Evolutionary conservation across 176 grass and related monocot species (phyloP).

Genomic region (Pontederia crassipes): DNA sequence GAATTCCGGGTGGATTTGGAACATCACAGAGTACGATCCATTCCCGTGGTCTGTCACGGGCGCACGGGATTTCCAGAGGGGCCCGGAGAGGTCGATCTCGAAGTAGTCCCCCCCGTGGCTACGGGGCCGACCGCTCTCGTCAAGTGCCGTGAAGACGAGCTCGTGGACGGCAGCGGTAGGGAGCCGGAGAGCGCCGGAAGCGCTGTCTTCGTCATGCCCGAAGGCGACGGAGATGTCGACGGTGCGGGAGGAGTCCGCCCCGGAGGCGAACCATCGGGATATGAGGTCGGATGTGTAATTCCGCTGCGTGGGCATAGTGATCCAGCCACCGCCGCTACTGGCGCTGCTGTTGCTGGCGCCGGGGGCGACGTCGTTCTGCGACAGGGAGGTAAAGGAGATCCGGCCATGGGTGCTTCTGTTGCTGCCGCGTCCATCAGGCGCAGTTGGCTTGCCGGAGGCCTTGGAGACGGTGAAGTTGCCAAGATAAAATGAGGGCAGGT

Average conservation of each 20-base stretch:
- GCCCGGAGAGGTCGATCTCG: conserved; percentile 71
- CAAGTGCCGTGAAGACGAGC: conserved; percentile 57
- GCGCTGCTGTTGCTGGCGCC: too few species aligned
- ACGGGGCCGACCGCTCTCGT: conserved; percentile 35
- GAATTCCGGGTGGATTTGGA: conserved; percentile 66
- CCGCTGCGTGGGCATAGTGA: conserved; percentile 31
- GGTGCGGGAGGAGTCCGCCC: conserved; percentile 46
- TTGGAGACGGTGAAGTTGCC: background rate
- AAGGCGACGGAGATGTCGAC: conserved; percentile 47
- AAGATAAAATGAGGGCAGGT: conserved; percentile 6
- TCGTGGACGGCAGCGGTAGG: conserved; percentile 42
- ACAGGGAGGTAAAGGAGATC: too few species aligned
- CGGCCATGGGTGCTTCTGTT: background rate
- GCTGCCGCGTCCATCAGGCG: background rate
- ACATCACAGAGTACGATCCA: conserved; percentile 74
- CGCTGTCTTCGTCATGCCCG: background rate
- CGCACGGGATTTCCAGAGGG: conserved; percentile 69
- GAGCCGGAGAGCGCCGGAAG: conserved; percentile 11
- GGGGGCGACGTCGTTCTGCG: too few species aligned
- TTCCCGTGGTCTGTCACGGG: conserved; percentile 63
- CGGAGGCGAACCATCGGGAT: conserved; percentile 49
- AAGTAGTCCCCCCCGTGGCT: conserved; percentile 94
- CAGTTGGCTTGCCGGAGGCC: background rate
- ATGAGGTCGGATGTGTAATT: conserved; percentile 80
- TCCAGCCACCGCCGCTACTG: conserved; percentile 22